phyloP scores from a whole-genome alignment of 2,329 filamentous ascomycete species.

The Epichloe uncinata region DNA sequence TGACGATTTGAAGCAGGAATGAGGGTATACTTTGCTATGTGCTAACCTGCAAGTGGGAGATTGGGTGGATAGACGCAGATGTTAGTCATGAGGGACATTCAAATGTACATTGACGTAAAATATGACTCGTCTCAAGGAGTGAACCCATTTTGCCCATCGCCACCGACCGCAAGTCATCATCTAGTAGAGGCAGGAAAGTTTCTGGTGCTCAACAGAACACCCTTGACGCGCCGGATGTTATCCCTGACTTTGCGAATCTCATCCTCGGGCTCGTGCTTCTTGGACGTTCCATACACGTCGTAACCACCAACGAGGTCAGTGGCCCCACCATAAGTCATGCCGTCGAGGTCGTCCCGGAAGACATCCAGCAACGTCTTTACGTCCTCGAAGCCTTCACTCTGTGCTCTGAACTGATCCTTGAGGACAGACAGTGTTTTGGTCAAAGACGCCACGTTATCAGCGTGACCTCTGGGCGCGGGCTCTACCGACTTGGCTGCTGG shows the following conservation, averaged over 20 bases:
- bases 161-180: conserved; percentile 6
- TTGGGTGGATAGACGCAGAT: not conserved
- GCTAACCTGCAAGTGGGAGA: too few species aligned
- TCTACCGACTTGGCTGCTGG: conserved; percentile 10
- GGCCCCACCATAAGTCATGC: conserved; percentile 34
- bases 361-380: conserved; percentile 41
- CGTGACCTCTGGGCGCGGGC: conserved; percentile 24
- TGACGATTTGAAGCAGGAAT: not conserved
- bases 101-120: not conserved
- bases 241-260: conserved; percentile 60
- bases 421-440: conserved; percentile 28
- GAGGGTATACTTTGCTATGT: not conserved
- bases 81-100: not conserved
- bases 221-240: conserved; percentile 68
- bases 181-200: conserved; percentile 48
- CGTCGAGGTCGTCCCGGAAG: conserved; percentile 53
- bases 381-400: conserved; percentile 36
- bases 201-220: conserved; percentile 59
- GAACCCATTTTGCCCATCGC: not conserved
- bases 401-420: conserved; percentile 27
- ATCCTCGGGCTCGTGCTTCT: conserved; percentile 45
- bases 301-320: conserved; percentile 24
- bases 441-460: conserved; percentile 29
- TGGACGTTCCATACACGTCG: conserved; percentile 30
- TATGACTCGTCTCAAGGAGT: not conserved